Base-by-base conservation (phyloP, 2,329 filamentous ascomycete genomes). In the Talaromyces sp. region DNA sequence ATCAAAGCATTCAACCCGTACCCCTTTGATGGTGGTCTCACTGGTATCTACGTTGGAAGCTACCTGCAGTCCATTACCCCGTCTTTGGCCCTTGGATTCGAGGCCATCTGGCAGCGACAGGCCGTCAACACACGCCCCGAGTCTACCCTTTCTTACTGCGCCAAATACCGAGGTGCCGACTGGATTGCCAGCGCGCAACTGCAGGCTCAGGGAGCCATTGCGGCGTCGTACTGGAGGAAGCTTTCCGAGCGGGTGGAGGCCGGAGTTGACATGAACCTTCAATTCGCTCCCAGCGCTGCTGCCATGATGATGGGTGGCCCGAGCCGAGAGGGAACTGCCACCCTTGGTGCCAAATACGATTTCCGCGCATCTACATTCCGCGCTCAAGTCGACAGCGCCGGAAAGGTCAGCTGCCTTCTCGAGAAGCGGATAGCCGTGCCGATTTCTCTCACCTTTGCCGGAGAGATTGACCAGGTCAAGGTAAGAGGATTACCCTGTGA, bases 1-100 rank as follows among this genome's bases (percentile, higher is more conserved):
- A 72, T 99, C 68, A 99, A 97, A 82, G 88, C 91, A 71, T 85
- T 97, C 73, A 97, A 97, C 81, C 94, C 94, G n/a, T 97, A 92
- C 6, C 81, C 88, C 67, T 85, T 99, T 57, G 92, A 97, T 74
- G 93, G 94, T 61, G 91, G 92, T 59, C 78, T 97, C 56, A 99
- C 93, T 27, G 94, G 94, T 69, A 96, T 97, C 77, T 91, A 91
- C 75, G 92, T 99, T 70, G 92, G 91, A 69, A 94, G 90, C 81
- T 97, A 97, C 79, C 84, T 99, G 62, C 94, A 99, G 78, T 90
- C 92, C 56, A 80, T 99, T 63, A 99, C 94, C 46, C 89, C 91
- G 63, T 88, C 85, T 70, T 84, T 99, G 64, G 86, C 93, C 54
- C 82, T 99, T 57, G 94, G 94, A 68, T 82, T 97, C 63, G 94